These are phyloP conservation scores for Arthrobotrys conoides DNA, from an alignment of 2,329 filamentous ascomycete species.

Conservation along the genomic window DNA sequence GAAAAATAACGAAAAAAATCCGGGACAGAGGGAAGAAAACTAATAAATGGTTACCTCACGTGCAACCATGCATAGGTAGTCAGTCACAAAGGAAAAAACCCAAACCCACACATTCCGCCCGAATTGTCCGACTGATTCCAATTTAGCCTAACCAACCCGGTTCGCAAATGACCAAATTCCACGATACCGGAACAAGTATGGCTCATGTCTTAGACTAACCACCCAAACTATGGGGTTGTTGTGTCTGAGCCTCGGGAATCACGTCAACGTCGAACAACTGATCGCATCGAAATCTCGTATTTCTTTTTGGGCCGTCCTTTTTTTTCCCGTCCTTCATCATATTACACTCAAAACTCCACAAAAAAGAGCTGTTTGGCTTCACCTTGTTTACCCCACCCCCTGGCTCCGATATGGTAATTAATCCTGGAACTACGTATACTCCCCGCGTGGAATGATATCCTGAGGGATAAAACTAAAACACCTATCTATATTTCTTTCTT, in stretches of 20 bases:
- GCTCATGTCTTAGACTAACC: neutral
- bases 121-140: slow-evolving; percentile 27
- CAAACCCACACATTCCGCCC: slow-evolving; percentile 26
- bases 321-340: slow-evolving; percentile 22
- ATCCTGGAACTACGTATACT: slow-evolving; percentile 9
- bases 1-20: slow-evolving; percentile 7
- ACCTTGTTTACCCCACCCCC: slow-evolving; percentile 31
- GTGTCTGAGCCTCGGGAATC: slow-evolving; percentile 35
- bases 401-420: slow-evolving; percentile 13
- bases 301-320: neutral
- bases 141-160: slow-evolving; percentile 30
- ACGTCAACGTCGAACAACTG: slow-evolving; percentile 36
- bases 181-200: slow-evolving; percentile 30
- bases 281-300: slow-evolving; percentile 28
- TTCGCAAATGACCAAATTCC: slow-evolving; percentile 28
- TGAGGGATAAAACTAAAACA: slow-evolving; percentile 30
- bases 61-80: slow-evolving; percentile 5
- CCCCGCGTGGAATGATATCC: slow-evolving; percentile 27
- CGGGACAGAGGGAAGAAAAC: neutral
- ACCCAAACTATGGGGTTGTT: neutral
- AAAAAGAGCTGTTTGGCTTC: slow-evolving; percentile 17
- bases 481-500: neutral
- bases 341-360: slow-evolving; percentile 17
- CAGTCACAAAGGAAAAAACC: neutral
- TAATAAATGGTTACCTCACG: slow-evolving; percentile 5